phyloP scores from a whole-genome alignment of 805 yeast species.

The Kluyveromyces nonfermentans region DNA sequence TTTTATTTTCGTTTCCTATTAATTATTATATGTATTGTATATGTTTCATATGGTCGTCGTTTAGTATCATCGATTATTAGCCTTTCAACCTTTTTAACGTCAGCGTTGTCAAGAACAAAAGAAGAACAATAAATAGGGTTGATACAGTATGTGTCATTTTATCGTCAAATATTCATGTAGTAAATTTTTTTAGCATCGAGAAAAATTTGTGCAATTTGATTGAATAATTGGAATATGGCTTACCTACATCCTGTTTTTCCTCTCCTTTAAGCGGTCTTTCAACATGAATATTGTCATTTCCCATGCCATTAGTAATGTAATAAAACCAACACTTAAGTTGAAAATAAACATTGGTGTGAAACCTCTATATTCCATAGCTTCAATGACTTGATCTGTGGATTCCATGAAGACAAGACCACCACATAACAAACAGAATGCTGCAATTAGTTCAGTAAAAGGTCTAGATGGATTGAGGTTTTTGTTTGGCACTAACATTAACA shows the following conservation, averaged over 20 bases:
- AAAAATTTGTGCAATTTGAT: too few relatives aligned
- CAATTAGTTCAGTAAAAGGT: conserved; percentile 81
- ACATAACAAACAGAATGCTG: conserved; percentile 66
- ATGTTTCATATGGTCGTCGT: background rate
- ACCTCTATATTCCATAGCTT: conserved; percentile 74
- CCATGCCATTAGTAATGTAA: conserved; percentile 83
- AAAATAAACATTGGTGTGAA: conserved; percentile 83
- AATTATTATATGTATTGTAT: too few relatives aligned
- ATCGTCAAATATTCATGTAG: background rate
- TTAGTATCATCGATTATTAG: background rate
- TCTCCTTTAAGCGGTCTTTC: conserved; percentile 40
- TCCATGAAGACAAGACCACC: conserved; percentile 94
- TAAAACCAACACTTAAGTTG: conserved; percentile 73
- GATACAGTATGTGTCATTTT: background rate
- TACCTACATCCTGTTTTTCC: conserved; percentile 12
- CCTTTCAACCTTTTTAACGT: background rate
- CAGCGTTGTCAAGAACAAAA: background rate
- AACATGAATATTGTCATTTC: conserved; percentile 59
- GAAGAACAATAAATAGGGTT: background rate
- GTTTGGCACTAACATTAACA: conserved; percentile 39
- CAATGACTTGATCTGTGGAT: conserved; percentile 77
- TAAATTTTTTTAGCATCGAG: background rate
- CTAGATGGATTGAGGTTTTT: conserved; percentile 40
- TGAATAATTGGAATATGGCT: background rate
- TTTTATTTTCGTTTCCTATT: background rate